phyloP scores from a whole-genome alignment of 306 rosid genomes.

The Oxytropis ochrocephala region DNA sequence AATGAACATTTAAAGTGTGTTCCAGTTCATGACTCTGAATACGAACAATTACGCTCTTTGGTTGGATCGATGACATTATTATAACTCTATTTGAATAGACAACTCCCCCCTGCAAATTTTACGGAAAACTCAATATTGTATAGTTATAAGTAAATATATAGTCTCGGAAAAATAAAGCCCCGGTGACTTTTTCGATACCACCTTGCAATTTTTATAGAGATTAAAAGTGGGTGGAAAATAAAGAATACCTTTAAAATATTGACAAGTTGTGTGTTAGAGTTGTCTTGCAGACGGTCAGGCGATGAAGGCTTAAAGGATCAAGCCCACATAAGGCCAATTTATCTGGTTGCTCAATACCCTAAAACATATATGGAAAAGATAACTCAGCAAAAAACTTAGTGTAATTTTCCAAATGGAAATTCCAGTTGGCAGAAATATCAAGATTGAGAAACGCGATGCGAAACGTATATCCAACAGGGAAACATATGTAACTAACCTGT shows the following conservation, averaged over 20 bases:
- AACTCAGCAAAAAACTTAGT: constrained; percentile 18
- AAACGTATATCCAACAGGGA: constrained; percentile 7
- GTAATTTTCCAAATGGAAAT: constrained; percentile 31
- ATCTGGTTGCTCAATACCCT: constrained; percentile 65
- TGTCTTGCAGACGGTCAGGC: constrained; percentile 85
- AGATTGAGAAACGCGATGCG: constrained; percentile 6
- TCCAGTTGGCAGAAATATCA: constrained; percentile 9
- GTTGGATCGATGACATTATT: constrained; percentile 57
- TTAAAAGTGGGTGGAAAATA: constrained; percentile 6
- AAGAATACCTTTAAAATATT: constrained; percentile 66
- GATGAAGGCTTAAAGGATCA: constrained; percentile 70
- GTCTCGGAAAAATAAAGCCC: background rate
- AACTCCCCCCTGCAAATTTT: constrained; percentile 72
- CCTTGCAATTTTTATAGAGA: background rate
- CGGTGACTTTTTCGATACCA: background rate
- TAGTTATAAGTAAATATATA: constrained; percentile 2
- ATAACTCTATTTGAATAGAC: constrained; percentile 76
- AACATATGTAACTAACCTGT: constrained; percentile 49
- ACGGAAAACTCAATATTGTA: constrained; percentile 9
- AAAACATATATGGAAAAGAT: constrained; percentile 4
- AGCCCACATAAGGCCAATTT: constrained; percentile 84
- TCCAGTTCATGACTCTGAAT: constrained; percentile 57
- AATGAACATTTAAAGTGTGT: constrained; percentile 55
- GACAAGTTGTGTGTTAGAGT: constrained; percentile 50
- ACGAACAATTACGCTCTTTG: constrained; percentile 50